Base-by-base conservation (phyloP, 768 basidiomycete genomes). In the Pisolithus albus region DNA sequence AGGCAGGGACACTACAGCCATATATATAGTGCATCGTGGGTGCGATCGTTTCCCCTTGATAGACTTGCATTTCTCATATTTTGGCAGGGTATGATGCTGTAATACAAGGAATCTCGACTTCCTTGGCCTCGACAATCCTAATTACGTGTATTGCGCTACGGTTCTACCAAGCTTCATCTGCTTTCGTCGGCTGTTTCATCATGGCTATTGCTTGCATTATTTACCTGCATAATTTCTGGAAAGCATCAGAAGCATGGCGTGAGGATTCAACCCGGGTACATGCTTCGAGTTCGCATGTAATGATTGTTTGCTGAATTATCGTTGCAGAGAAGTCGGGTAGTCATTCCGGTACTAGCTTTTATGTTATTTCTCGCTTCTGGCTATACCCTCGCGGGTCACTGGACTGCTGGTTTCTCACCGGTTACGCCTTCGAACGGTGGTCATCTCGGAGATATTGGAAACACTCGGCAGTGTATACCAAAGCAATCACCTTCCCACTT, bases 81-180 rank as follows among this genome's bases (percentile, higher is more conserved):
- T 30, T 38, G 23, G 11, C 36, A 74, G 73, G 63, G 36, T 61
- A 65, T 47, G 66, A 64, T 48, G 63, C 67, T 18, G 53, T 62
- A 28, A 51, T 50, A 3, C 63, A 64, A 47, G 64, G 64, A 15
- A 57, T 66, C 18, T 38, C 63, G 23, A 52, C 55, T 37, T 54
- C 59, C 18, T 47, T 62, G 21, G 53, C 61, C 34, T 53, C 63
- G 16, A 59, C 60, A 3, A 21, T 66, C 8, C 45, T 57, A 21
- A 50, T 65, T 46, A 44, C 66, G 15, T 37, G 54, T 18, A 46
- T 47, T 18, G 51, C 56, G 11, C 47, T 60, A 43, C 47, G 52
- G 15, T 49, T 48, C 36, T 40, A 39, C 4, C 39, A 39, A 18
- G 37, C 52, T 10, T 53, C 56, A 13, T 46, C 47, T 19, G 52